phyloP scores from a whole-genome alignment of 257 asterid species.

The Fraxinus pennsylvanica region DNA sequence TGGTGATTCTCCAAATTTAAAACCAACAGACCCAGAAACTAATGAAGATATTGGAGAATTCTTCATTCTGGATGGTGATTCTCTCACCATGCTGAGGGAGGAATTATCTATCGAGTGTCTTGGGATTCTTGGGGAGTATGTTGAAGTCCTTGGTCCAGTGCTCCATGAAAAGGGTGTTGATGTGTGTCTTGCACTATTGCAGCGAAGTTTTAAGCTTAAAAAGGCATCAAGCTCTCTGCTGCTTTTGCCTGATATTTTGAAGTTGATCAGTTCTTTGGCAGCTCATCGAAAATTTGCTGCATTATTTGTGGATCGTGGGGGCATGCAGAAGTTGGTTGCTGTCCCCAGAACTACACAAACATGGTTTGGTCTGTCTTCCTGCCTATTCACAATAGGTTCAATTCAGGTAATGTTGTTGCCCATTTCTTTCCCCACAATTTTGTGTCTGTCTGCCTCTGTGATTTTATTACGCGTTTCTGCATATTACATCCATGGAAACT shows the following conservation, averaged over 20 bases:
- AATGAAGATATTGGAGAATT: conserved; percentile 65
- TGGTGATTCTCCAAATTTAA: conserved; percentile 51
- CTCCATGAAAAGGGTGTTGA: conserved; percentile 96
- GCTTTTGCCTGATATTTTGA: conserved; percentile 82
- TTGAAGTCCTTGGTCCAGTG: conserved; percentile 98
- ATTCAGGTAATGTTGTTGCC: conserved; percentile 62
- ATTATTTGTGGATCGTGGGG: conserved; percentile 88
- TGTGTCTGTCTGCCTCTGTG: conserved; percentile 15
- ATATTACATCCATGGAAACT: neutral
- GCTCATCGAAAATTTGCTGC: conserved; percentile 96
- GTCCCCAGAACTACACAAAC: conserved; percentile 71
- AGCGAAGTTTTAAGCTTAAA: conserved; percentile 62
- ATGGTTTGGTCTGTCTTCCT: conserved; percentile 80
- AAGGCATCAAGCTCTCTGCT: conserved; percentile 49
- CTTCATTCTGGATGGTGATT: conserved; percentile 54
- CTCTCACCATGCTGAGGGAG: conserved; percentile 87
- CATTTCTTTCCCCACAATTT: conserved; percentile 1
- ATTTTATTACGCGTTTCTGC: neutral
- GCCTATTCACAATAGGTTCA: conserved; percentile 88
- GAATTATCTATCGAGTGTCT: conserved; percentile 93
- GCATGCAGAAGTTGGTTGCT: conserved; percentile 81
- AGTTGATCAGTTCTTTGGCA: conserved; percentile 85
- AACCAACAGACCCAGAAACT: conserved; percentile 49
- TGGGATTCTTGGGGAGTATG: conserved; percentile 83
- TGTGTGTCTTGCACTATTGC: conserved; percentile 84